Conservation (phyloP, 345 rosid genomes). For the Excoecaria agallocha region DNA sequence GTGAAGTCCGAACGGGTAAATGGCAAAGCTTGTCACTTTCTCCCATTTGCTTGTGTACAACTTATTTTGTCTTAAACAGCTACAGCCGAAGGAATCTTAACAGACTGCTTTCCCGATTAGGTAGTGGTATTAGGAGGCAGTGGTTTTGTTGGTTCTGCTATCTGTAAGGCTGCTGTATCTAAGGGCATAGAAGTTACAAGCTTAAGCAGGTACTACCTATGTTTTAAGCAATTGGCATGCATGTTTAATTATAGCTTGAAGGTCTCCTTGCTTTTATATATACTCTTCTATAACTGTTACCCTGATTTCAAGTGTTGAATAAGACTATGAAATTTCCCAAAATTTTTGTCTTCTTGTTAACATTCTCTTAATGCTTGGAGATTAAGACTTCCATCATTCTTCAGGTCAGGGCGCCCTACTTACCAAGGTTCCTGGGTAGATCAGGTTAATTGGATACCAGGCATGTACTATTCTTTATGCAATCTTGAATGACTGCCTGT, state of each 20-base stretch:
- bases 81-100: constrained; percentile 13
- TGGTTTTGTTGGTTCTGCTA: constrained; percentile 92
- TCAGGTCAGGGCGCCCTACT: constrained; percentile 84
- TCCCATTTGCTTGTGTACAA: background rate
- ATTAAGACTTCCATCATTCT: constrained; percentile 12
- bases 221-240: constrained; percentile 13
- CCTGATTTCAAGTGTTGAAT: background rate
- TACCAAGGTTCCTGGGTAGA: constrained; percentile 72
- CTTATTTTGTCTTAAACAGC: background rate
- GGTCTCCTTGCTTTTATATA: background rate
- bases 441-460: constrained; percentile 86
- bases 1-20: constrained; percentile 71
- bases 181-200: constrained; percentile 82
- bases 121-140: constrained; percentile 88
- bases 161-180: constrained; percentile 86
- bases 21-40: background rate
- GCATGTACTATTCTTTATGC: constrained; percentile 35
- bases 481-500: constrained; percentile 6
- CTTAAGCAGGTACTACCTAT: constrained; percentile 64
- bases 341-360: background rate
- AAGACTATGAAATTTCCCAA: background rate
- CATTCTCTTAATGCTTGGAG: constrained; percentile 10
- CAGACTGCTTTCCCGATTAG: constrained; percentile 38
- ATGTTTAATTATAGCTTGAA: constrained; percentile 2
- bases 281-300: background rate